phyloP scores from a whole-genome alignment of 352 stramenopile species.

The Globisporangium canariense region DNA sequence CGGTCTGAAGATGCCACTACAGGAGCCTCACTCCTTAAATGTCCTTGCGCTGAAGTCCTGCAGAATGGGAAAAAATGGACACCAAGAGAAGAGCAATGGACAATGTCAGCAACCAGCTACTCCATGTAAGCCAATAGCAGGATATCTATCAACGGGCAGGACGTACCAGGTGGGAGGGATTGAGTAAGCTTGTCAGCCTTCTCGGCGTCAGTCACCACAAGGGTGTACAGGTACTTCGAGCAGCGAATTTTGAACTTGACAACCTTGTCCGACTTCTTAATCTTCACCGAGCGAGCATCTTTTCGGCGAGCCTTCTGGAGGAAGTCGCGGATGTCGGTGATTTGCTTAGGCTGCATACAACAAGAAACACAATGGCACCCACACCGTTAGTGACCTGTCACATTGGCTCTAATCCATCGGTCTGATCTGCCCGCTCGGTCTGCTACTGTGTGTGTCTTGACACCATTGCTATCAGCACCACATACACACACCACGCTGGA shows the following conservation, averaged over 20 bases:
- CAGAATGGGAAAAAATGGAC: background rate
- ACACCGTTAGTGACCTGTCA: background rate
- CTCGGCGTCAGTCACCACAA: constrained; percentile 97
- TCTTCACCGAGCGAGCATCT: constrained; percentile 98
- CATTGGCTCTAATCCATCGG: background rate
- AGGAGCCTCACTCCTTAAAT: constrained; percentile 69
- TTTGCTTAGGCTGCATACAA: constrained; percentile 93
- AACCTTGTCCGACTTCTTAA: constrained; percentile 96
- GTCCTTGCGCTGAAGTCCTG: constrained; percentile 91
- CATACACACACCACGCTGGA: constrained; percentile 1
- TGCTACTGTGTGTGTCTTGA: background rate
- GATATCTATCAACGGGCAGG: background rate
- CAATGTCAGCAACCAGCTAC: background rate
- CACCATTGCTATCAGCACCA: background rate
- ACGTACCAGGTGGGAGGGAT: constrained; percentile 95
- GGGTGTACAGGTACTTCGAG: constrained; percentile 99
- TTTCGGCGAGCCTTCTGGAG: constrained; percentile 97
- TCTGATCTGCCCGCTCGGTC: background rate
- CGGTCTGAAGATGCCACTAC: constrained; percentile 70
- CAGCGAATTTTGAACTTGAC: constrained; percentile 99
- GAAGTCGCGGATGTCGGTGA: constrained; percentile 99
- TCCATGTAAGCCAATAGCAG: background rate
- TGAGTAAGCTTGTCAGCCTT: constrained; percentile 99
- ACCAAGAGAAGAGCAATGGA: background rate
- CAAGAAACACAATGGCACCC: background rate